Evolutionary conservation across 768 basidiomycete species (phyloP).

Genomic region (Hirschioporus abietinus): DNA sequence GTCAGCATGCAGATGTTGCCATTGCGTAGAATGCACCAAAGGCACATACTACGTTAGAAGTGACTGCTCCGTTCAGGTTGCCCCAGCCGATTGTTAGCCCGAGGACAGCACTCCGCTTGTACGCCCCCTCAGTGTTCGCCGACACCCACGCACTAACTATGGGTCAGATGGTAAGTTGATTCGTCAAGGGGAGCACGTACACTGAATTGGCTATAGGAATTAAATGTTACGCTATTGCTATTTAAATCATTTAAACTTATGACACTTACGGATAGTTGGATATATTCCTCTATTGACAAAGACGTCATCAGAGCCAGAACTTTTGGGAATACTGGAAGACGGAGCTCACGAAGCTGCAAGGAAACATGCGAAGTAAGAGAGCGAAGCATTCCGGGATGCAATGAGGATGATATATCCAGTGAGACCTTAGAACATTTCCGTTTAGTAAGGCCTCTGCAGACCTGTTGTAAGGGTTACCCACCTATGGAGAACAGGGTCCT

Average conservation of each 20-base stretch:
- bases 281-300: conserved; percentile 34
- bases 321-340: neutral
- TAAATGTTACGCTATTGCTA: conserved; percentile 4
- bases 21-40: neutral
- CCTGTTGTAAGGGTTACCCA: conserved; percentile 6
- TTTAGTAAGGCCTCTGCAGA: conserved; percentile 14
- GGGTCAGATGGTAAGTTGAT: conserved; percentile 10
- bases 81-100: conserved; percentile 69
- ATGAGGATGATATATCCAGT: conserved; percentile 66
- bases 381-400: conserved; percentile 47
- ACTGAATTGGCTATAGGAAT: conserved; percentile 39
- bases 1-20: conserved; percentile 4
- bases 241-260: neutral
- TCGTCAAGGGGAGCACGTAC: conserved; percentile 26
- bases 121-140: conserved; percentile 67
- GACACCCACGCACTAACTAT: conserved; percentile 59
- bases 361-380: conserved; percentile 72
- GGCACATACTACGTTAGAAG: conserved; percentile 54
- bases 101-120: conserved; percentile 65
- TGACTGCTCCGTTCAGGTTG: conserved; percentile 65
- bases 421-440: conserved; percentile 27
- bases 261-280: conserved; percentile 37
- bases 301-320: conserved; percentile 1
- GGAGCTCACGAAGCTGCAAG: conserved; percentile 59
- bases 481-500: conserved; percentile 7